Evolutionary conservation across 768 basidiomycete genomes (phyloP).

Genomic region (Hygrophoropsis aurantiaca): DNA sequence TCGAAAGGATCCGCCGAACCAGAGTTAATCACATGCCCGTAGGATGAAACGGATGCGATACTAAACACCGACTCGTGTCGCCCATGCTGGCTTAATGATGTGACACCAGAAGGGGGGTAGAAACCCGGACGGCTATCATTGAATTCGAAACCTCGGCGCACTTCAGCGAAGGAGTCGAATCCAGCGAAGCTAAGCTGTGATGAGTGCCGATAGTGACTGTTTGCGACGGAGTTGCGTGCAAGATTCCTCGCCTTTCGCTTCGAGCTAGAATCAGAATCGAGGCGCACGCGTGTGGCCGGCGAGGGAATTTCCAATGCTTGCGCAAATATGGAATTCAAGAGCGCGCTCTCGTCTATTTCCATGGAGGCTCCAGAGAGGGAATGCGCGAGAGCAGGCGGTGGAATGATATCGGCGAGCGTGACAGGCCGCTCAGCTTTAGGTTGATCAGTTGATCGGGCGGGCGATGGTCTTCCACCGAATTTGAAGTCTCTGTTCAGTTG

Average conservation of each 20-base stretch:
- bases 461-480: conserved; percentile 56
- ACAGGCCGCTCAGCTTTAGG: conserved; percentile 31
- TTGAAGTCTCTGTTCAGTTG: conserved; percentile 71
- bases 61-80: conserved; percentile 65
- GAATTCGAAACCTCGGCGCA: conserved; percentile 80
- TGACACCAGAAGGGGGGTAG: conserved; percentile 52
- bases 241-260: conserved; percentile 28
- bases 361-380: conserved; percentile 47
- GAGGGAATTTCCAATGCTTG: conserved; percentile 41
- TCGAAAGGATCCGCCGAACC: conserved; percentile 75
- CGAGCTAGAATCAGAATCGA: conserved; percentile 47
- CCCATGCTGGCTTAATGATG: conserved; percentile 38
- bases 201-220: conserved; percentile 32
- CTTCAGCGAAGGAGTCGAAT: conserved; percentile 73
- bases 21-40: conserved; percentile 62
- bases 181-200: conserved; percentile 70
- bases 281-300: conserved; percentile 30
- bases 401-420: conserved; percentile 77
- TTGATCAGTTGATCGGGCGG: neutral
- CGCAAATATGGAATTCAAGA: conserved; percentile 56
- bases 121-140: conserved; percentile 59
- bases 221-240: conserved; percentile 13
- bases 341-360: conserved; percentile 48
- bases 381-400: conserved; percentile 53
- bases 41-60: conserved; percentile 79